Evolutionary conservation across 177 flowering plant genomes (phyloP), one percentile per base, ranked within the genome.

Genomic region (Tripterygium wilfordii): DNA sequence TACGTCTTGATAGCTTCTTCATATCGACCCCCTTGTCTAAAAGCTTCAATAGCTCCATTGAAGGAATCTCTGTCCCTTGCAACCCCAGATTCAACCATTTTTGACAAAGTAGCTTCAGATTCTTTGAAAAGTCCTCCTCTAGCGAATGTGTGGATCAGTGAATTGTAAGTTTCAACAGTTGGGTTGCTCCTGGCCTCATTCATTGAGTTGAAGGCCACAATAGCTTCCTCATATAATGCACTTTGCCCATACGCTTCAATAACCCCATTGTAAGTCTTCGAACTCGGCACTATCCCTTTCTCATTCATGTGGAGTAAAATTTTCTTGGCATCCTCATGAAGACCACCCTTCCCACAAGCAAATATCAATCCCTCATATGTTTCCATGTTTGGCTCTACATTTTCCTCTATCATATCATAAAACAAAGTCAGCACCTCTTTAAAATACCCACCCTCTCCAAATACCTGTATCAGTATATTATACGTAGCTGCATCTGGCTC

Each of bases 301-400:
- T 69, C 74, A 50, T 61, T 79, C 88, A 85, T 78, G 56, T 88
- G 76, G 57, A 61, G 64, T 43, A 91, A 66, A 63, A 91, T 82
- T 35, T 50, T 55, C 65, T 63, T 77, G 14, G 95, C 91, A 60
- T 91, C 92, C 53, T 74, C 90, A 63, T 88, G 74, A 23, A 91
- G 80, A 62, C 96, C 98, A 53, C 98, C 98, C 64, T 85, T 91
- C 23, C 96, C 98, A 65, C 98, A 91, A 35, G 98, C 86, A 70
- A 51, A 69, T 55, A 85, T 75, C 58, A 88, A 66, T 2, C 95
- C 95, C 62, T 91, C 96, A 40, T 80, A 88, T 1, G 98, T 88
- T 64, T 75, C 86, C 98, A 91, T 88, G 57, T 91, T 78, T 2
- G 96, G 98, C 65, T 83, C 92, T 47, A 91, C 65, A 57, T 88